Evolutionary conservation across 2,329 filamentous ascomycete genomes (phyloP).

Genomic region (Fusarium concolor): DNA sequence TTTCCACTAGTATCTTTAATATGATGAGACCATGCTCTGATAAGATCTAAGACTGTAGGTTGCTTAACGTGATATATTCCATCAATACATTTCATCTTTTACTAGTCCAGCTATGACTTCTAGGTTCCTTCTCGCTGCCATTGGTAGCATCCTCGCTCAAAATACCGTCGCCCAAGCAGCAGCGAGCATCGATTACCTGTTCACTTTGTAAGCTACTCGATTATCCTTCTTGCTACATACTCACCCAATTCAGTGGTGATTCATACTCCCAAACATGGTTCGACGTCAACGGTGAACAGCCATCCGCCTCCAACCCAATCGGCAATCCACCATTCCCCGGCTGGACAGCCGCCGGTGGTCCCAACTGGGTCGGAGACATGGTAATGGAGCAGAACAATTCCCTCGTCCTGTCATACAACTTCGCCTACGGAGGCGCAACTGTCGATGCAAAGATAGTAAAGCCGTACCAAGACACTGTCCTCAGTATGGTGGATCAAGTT

Average conservation of each 20-base stretch:
- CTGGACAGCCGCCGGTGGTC: slow-evolving; percentile 61
- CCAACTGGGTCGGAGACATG: slow-evolving; percentile 65
- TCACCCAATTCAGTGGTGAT: slow-evolving; percentile 43
- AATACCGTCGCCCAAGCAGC: slow-evolving; percentile 1
- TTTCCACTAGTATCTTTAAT: not conserved
- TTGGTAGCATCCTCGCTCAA: slow-evolving; percentile 5
- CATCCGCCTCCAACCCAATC: slow-evolving; percentile 66
- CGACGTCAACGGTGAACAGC: slow-evolving; percentile 62
- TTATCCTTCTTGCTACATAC: rapidly evolving
- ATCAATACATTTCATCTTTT: not conserved
- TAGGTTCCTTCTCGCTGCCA: not conserved
- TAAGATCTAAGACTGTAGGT: not conserved
- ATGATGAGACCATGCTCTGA: not conserved
- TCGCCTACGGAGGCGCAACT: slow-evolving; percentile 66
- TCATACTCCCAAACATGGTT: slow-evolving; percentile 60
- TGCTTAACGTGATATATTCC: no score
- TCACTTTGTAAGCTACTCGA: slow-evolving; percentile 32
- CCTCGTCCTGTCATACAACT: slow-evolving; percentile 61
- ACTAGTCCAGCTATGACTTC: not conserved
- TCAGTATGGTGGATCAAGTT: slow-evolving; percentile 42
- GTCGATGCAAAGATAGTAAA: slow-evolving; percentile 63
- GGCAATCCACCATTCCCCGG: slow-evolving; percentile 70
- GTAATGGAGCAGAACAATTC: slow-evolving; percentile 61
- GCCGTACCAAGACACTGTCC: slow-evolving; percentile 63
- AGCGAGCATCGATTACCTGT: slow-evolving; percentile 26